phyloP scores from a whole-genome alignment of 2,329 filamentous ascomycete genomes.

The Blastomyces silverae region DNA sequence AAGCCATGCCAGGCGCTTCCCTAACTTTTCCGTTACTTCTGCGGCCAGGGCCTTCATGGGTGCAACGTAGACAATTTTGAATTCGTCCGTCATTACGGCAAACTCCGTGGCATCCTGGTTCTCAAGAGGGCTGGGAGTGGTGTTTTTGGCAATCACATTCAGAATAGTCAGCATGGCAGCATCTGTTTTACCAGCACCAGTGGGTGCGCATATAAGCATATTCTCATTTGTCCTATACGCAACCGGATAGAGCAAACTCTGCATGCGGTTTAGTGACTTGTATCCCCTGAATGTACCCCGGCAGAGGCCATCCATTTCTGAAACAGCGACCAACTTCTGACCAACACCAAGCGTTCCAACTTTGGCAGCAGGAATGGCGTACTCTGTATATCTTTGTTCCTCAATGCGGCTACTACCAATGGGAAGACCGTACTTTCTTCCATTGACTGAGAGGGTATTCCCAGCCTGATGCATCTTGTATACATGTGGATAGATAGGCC shows the following conservation, averaged over 20 bases:
- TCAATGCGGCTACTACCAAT: slow-evolving; percentile 65
- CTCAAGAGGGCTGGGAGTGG: slow-evolving; percentile 70
- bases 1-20: slow-evolving; percentile 86
- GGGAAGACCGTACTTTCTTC: slow-evolving; percentile 77
- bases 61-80: slow-evolving; percentile 98
- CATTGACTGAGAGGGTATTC: slow-evolving; percentile 72
- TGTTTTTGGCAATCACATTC: slow-evolving; percentile 81
- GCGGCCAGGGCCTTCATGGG: slow-evolving; percentile 98
- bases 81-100: slow-evolving; percentile 73
- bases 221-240: slow-evolving; percentile 96
- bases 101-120: slow-evolving; percentile 69
- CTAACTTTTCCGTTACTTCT: slow-evolving; percentile 90
- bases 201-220: slow-evolving; percentile 97
- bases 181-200: slow-evolving; percentile 97
- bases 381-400: slow-evolving; percentile 78
- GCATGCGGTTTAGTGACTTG: slow-evolving; percentile 92
- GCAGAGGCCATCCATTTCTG: slow-evolving; percentile 81
- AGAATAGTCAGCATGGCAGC: slow-evolving; percentile 95
- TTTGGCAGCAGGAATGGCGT: slow-evolving; percentile 72
- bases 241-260: slow-evolving; percentile 90
- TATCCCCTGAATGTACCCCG: slow-evolving; percentile 90
- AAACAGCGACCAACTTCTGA: slow-evolving; percentile 69
- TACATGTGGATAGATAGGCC: slow-evolving; percentile 82
- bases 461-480: slow-evolving; percentile 78
- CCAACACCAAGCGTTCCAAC: slow-evolving; percentile 66